Base-by-base conservation (phyloP, 768 basidiomycete genomes). In the Pulveroboletus frians region DNA sequence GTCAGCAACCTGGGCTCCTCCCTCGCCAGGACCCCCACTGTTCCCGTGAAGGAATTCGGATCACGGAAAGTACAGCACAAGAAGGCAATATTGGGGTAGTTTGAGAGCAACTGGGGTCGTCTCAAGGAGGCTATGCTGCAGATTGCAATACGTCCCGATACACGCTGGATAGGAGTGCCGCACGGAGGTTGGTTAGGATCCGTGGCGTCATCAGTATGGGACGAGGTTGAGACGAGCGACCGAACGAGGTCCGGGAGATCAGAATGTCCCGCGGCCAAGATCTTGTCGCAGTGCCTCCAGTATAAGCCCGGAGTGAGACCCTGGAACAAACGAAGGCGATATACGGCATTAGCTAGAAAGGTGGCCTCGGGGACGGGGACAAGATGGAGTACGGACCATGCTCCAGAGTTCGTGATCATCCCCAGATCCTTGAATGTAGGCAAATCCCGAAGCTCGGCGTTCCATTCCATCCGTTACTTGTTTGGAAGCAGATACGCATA, bases 381-480 rank as follows among this genome's bases (percentile, higher is more conserved):
- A 42, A 45, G 39, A 32, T 39, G 11, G 27, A 18, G 27, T 14
- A 63, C 73, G 27, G 47, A 88, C 88, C 80, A 80, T 79, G 26
- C 84, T 78, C 92, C 92, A 94, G 5, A 87, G 72, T 66, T 96
- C 93, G 60, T 94, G 91, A 59, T 98, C 95, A 59, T 97, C 95
- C 0, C 93, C 95, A 0, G 88, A 90, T 1, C 95, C 95, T 65
- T 95, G 93, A 8, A 97, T 79, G 63, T 97, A 97, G 18, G 82
- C 73, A 62, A 84, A 96, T 0, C 88, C 89, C n/a, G 72, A 68
- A 9, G 72, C 54, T 1, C 85, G 77, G 18, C 86, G 73, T 50
- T 87, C 84, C 1, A 78, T 47, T 7, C 81, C 82, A 2, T 81
- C 78, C 6, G 70, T 61, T 6, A 85, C 73, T 54, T 81, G 83